Evolutionary conservation across 179 eudicot genomes (phyloP).

Genomic region (Amaranthus tricolor): DNA sequence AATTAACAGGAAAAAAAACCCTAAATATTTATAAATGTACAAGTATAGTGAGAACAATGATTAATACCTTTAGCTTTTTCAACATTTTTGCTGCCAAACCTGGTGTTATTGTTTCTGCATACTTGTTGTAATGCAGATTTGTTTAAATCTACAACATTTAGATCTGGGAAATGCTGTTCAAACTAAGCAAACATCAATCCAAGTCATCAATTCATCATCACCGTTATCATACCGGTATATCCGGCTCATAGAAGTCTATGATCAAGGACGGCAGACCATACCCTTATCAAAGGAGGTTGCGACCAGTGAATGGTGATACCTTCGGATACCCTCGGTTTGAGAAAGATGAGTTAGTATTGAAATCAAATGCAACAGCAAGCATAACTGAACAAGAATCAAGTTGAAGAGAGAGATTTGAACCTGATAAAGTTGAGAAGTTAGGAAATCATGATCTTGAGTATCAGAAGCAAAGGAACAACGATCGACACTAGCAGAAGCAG

Average conservation of each 20-base stretch:
- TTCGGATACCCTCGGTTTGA: not conserved
- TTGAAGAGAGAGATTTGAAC: slow-evolving; percentile 16
- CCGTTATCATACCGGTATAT: not conserved
- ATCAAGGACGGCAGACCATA: not conserved
- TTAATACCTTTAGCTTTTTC: slow-evolving; percentile 63
- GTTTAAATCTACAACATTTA: slow-evolving; percentile 43
- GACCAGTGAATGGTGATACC: no score
- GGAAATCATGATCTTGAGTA: slow-evolving; percentile 39
- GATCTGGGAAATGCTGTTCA: slow-evolving; percentile 58
- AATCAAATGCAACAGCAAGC: no score
- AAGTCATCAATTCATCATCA: not conserved
- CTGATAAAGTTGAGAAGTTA: slow-evolving; percentile 46
- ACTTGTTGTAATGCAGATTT: slow-evolving; percentile 7
- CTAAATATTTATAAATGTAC: slow-evolving; percentile 1
- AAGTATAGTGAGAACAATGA: not conserved
- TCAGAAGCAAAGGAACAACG: slow-evolving; percentile 73
- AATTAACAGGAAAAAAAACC: no score
- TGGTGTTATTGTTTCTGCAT: slow-evolving; percentile 15
- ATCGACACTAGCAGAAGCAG: slow-evolving; percentile 63
- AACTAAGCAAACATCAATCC: slow-evolving; percentile 13
- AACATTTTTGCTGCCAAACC: slow-evolving; percentile 37
- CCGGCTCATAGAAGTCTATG: not conserved
- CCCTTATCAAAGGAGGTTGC: no score
- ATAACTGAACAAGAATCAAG: no score
- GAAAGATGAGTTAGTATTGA: not conserved